Base-by-base conservation (phyloP, 106 monocot species). In the Platanthera zijinensis region DNA sequence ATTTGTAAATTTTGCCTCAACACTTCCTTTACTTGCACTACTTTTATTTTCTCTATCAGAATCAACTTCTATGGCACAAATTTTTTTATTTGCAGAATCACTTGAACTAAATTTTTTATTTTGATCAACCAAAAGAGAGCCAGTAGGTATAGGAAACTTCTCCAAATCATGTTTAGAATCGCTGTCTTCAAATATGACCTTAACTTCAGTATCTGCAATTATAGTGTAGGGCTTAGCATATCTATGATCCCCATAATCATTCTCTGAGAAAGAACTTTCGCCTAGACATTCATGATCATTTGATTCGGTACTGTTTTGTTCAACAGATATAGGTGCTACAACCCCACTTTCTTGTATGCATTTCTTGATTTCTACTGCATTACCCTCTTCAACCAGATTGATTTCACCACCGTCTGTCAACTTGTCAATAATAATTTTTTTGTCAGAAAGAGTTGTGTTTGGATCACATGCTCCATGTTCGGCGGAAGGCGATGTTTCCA, bases 351-450 rank as follows among this genome's bases (percentile, higher is more conserved):
- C 84, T 17, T 71, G 76, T 57, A 51, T 72, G 46, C 71, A 47
- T 30, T 86, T 78, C 6, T 78, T 83, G 48, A 79, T 74, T 69
- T 82, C 84, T 47, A 86, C 69, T 59, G 79, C 51, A 54, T 80
- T 84, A 66, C 83, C 84, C 82, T 76, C 84, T 80, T 86, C 86
- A 57, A 51, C 66, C 32, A 59, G n/a, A 79, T 77, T 64, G 10
- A 3, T 61, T 9, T 73, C 71, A 79, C 75, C 72, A 32, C 77
- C 39, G 47, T 19, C 72, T 52, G 81, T 73, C 72, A 56, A 47
- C 3, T 86, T 75, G 22, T 88, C 84, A 11, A 67, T 67, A 73
- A 85, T 77, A 79, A 78, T 75, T 74, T 69, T 74, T 50, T 75
- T 74, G 75, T 76, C 64, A 75, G 32, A 69, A 72, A 61, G 71